Conservation (phyloP, 352 stramenopile species). For the Aphanomyces euteiches region DNA sequence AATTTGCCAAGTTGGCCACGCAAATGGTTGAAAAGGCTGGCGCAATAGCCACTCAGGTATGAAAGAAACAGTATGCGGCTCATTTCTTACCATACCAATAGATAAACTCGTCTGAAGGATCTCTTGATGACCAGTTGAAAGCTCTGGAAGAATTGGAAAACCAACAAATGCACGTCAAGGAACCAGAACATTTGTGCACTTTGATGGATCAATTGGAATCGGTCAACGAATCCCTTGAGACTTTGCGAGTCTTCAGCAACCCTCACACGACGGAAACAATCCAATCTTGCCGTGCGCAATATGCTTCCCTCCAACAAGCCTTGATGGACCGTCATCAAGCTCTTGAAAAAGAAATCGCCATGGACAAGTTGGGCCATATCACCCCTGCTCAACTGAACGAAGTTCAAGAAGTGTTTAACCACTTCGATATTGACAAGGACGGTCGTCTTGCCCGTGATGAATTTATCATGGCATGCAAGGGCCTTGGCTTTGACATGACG, state of each 20-base stretch:
- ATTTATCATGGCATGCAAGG: conserved; percentile 90
- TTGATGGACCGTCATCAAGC: conserved; percentile 83
- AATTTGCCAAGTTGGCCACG: conserved; percentile 69
- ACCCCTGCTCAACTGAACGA: conserved; percentile 79
- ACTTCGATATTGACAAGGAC: conserved; percentile 87
- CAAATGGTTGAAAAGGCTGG: conserved; percentile 75
- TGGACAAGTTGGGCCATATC: conserved; percentile 80
- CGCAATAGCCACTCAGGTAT: conserved; percentile 42
- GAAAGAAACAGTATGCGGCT: background rate
- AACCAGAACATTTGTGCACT: conserved; percentile 43
- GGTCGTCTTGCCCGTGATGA: conserved; percentile 81
- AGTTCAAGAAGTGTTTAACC: conserved; percentile 87
- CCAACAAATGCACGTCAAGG: conserved; percentile 17
- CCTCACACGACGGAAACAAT: conserved; percentile 88
- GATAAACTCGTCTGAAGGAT: conserved; percentile 75
- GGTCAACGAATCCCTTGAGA: conserved; percentile 77
- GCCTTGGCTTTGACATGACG: conserved; percentile 76
- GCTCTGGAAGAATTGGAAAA: conserved; percentile 32
- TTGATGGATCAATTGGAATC: conserved; percentile 83
- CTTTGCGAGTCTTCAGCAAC: conserved; percentile 84
- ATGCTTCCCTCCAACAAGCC: conserved; percentile 72
- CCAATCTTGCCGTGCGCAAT: conserved; percentile 78
- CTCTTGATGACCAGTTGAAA: conserved; percentile 65
- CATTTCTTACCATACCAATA: conserved; percentile 37
- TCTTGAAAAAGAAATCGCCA: conserved; percentile 83